Conservation (phyloP, 768 basidiomycete species). For the Naganishia vishniacii region DNA sequence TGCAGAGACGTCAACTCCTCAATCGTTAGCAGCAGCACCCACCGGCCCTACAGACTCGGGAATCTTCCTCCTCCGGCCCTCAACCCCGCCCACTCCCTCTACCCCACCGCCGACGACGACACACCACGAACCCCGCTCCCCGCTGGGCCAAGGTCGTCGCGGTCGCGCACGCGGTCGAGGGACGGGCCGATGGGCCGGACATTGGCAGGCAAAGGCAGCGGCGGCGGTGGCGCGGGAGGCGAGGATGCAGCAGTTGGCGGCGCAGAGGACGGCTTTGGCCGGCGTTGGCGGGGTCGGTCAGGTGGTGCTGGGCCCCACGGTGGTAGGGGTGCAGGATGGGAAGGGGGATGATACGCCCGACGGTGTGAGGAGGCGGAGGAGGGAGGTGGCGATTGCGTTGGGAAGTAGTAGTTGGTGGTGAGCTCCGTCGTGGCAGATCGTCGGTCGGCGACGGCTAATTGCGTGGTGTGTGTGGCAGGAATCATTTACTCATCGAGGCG, state of each 20-base stretch:
- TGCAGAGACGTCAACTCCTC: too few relatives aligned
- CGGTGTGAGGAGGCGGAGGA: constrained; percentile 3
- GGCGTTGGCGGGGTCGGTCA: neutral
- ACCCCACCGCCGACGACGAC: neutral
- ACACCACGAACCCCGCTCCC: neutral
- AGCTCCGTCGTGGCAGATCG: neutral
- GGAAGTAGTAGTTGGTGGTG: constrained; percentile 29
- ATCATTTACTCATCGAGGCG: constrained; percentile 44
- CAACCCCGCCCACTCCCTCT: neutral
- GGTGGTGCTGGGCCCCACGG: neutral
- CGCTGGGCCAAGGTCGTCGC: neutral
- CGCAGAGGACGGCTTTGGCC: neutral
- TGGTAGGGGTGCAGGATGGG: neutral
- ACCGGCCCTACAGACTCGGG: neutral
- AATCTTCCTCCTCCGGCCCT: neutral
- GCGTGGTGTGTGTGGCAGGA: constrained; percentile 33
- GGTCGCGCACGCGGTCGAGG: constrained; percentile 5
- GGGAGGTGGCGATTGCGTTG: constrained; percentile 23
- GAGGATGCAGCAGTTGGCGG: neutral
- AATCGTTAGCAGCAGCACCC: too few relatives aligned
- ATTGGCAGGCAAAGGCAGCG: constrained; percentile 9
- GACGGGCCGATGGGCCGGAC: constrained; percentile 18
- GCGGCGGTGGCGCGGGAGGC: neutral
- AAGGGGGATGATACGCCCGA: constrained; percentile 1
- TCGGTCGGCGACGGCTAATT: neutral